A percentile compares a stretch with the other conserved stretches of the same genome.
phyloP scores from a whole-genome alignment of 148 eudicot species.

The Silene latifolia region DNA sequence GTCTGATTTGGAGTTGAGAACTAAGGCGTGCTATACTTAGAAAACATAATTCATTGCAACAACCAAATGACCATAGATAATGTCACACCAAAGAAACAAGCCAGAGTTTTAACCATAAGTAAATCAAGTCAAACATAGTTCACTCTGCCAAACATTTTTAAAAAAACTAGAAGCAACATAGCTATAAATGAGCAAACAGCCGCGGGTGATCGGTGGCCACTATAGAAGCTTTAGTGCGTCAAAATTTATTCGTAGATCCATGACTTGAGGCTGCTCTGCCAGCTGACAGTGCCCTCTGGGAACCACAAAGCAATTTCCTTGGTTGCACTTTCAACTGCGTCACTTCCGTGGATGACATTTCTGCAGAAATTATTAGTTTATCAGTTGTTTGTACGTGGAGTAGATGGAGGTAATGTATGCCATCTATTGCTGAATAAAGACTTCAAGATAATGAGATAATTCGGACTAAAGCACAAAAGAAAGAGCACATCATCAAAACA shows the following conservation, averaged over 20 bases:
- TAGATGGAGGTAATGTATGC: not conserved
- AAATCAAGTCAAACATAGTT: conserved; percentile 11
- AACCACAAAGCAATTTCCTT: conserved; percentile 95
- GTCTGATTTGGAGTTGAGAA: too few species aligned
- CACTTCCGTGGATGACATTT: conserved; percentile 90
- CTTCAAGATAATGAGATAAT: too few species aligned
- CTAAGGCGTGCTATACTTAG: too few species aligned
- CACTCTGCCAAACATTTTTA: conserved; percentile 6
- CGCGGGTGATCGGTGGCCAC: not conserved
- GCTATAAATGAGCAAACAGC: not conserved
- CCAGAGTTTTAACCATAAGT: not conserved
- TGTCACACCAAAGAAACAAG: not conserved
- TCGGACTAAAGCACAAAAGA: not conserved
- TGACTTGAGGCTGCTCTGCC: conserved; percentile 77
- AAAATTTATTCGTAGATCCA: conserved; percentile 70
- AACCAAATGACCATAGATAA: not conserved
- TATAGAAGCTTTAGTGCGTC: not conserved
- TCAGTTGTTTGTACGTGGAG: not conserved
- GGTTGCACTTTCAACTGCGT: conserved; percentile 75
- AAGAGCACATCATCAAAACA: not conserved
- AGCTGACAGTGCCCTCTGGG: conserved; percentile 68
- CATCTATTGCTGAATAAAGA: too few species aligned
- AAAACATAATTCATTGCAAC: not conserved
- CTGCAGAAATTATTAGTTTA: conserved; percentile 26
- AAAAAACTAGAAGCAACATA: not conserved